These are phyloP conservation scores for Monotropa hypopitys DNA, from an alignment of 179 eudicot genomes.

Conservation along the genomic window DNA sequence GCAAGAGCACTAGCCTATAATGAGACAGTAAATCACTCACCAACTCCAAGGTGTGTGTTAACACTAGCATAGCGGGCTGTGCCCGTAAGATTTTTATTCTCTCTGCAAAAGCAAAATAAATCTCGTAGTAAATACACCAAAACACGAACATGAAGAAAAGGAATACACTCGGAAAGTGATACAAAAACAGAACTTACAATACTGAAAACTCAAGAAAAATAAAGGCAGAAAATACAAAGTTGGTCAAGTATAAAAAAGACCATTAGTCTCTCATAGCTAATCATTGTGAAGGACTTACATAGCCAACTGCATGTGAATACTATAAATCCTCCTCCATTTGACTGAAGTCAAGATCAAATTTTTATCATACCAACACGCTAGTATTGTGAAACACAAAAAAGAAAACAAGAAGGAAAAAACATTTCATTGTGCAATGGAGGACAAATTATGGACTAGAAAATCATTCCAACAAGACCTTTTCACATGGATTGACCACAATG, in stretches of 20 bases:
- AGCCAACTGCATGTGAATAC: neutral
- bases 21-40: constrained; percentile 33
- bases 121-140: neutral
- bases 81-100: constrained; percentile 86
- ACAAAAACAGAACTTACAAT: neutral
- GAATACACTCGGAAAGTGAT: neutral
- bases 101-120: constrained; percentile 31
- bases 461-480: neutral
- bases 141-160: neutral
- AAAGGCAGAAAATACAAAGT: neutral
- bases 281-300: neutral
- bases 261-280: neutral
- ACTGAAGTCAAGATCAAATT: neutral
- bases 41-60: constrained; percentile 89
- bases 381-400: neutral
- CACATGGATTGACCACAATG: neutral
- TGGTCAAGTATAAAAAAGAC: neutral
- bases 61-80: constrained; percentile 98
- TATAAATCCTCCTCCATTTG: neutral
- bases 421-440: neutral
- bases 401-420: neutral
- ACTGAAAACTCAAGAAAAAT: neutral
- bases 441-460: neutral
- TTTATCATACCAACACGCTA: neutral
- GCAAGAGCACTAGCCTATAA: neutral